Percentiles rank a stretch among this genome's conserved stretches.
Evolutionary conservation across 2,329 filamentous ascomycete genomes (phyloP).

Genomic region (Chalaropsis thielavioides): DNA sequence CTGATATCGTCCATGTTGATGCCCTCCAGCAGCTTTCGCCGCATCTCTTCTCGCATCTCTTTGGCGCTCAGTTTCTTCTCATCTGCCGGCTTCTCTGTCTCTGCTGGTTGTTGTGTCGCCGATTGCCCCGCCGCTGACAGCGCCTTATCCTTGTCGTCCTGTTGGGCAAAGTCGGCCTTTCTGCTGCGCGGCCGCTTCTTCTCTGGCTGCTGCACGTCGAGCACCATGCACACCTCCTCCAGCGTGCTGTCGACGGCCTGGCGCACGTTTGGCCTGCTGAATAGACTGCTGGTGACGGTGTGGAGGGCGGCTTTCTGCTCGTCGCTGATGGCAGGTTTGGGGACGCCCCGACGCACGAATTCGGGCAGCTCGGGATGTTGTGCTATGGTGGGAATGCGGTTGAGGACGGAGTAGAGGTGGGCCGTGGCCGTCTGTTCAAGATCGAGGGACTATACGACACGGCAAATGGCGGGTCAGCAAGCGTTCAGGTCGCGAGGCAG

Average conservation of each 20-base stretch:
- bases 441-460: slow-evolving; percentile 36
- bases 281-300: slow-evolving; percentile 45
- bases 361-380: slow-evolving; percentile 37
- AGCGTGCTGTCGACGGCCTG: slow-evolving; percentile 36
- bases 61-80: slow-evolving; percentile 23
- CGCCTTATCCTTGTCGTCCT: slow-evolving; percentile 19
- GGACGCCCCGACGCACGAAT: slow-evolving; percentile 32
- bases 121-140: slow-evolving; percentile 23
- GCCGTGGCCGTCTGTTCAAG: slow-evolving; percentile 42
- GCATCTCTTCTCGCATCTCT: slow-evolving; percentile 6
- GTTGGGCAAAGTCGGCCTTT: slow-evolving; percentile 19
- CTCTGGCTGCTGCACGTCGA: slow-evolving; percentile 36
- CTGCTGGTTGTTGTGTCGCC: slow-evolving; percentile 17
- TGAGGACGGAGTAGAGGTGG: slow-evolving; percentile 40
- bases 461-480: slow-evolving; percentile 14
- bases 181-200: slow-evolving; percentile 27
- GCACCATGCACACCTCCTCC: slow-evolving; percentile 33
- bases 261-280: slow-evolving; percentile 37
- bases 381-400: slow-evolving; percentile 39
- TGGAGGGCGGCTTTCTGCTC: slow-evolving; percentile 39
- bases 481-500: not conserved
- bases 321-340: slow-evolving; percentile 37
- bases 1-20: slow-evolving; percentile 16
- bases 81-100: slow-evolving; percentile 21
- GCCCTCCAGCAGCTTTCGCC: slow-evolving; percentile 12